Evolutionary conservation across 192 early-diverging fungal genomes (phyloP), one percentile per base, ranked within the genome.

Genomic region (Coemansia sp.): DNA sequence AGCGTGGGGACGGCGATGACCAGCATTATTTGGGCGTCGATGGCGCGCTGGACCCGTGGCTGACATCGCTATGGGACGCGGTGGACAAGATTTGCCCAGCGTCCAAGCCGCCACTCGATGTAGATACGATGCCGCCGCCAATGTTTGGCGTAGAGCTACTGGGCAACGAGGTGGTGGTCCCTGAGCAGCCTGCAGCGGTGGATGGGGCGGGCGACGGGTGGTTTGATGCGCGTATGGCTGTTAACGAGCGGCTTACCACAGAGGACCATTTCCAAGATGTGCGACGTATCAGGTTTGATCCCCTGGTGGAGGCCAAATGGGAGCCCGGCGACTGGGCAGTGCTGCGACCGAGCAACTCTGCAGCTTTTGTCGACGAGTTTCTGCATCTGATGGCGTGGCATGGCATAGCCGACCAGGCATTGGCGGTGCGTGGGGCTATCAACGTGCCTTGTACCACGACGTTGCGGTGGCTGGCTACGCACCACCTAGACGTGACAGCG

Each of bases 1-100:
- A 70, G 15, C 83, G 92, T 28, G 96, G 94, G 0, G 93, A 96
- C 66, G 95, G 93, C 34, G 97, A 99, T 70, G 97, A 98, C 81
- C 95, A 97, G 77, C 95, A 99, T 71, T 94, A 94, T 59, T 78
- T 96, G 68, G 97, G 97, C 7, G 45, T 92, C 17, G 97, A 99
- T 70, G 94, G 94, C 32, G 88, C 87, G 35, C 77, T 99, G 64
- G 91, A 94, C 61, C 95, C 94, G 20, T 99, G 97, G 97, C 75
- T 95, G 35, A 72, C 84, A 14, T 71, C 69, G 5, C 84, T 97
- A 63, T 99, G 95, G 95, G 66, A 76, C 20, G 78, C 71, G 6
- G 66, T 95, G 22, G 82, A 91, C 53, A 59, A 68, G 18, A 64
- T 70, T 43, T 90, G 76, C 67, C 95, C 96, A 12, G 64, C 92